Conservation (phyloP, 192 early-diverging fungal genomes). For the Mortierella hygrophila region DNA sequence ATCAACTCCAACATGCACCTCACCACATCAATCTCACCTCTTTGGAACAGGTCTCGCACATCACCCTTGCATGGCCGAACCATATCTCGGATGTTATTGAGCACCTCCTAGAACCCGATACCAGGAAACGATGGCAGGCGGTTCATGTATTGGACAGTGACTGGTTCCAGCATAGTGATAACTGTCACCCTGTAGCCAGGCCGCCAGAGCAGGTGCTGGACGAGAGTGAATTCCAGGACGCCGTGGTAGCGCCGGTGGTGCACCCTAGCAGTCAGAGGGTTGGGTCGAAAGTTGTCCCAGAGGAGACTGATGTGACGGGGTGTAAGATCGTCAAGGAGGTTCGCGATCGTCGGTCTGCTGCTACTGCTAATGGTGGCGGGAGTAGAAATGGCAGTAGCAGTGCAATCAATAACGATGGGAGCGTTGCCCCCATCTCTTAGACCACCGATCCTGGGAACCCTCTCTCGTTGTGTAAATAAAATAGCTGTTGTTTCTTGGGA, state of each 20-base stretch:
- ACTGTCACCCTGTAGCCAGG: conserved; percentile 43
- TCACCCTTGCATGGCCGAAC: background rate
- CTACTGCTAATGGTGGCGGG: too few species aligned
- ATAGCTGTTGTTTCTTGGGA: too few species aligned
- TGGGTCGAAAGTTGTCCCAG: conserved; percentile 10
- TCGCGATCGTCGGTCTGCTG: conserved; percentile 2
- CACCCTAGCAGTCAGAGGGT: conserved; percentile 14
- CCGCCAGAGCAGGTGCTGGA: background rate
- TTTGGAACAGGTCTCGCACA: conserved; percentile 20
- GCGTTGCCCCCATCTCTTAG: background rate
- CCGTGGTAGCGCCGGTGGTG: background rate
- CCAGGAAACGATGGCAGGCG: conserved; percentile 54
- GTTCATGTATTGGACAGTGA: conserved; percentile 46
- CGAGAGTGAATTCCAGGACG: conserved; percentile 8
- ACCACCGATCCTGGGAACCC: background rate
- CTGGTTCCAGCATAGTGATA: conserved; percentile 55
- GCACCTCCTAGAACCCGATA: conserved; percentile 28
- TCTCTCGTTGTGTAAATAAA: too few species aligned
- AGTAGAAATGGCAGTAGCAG: background rate
- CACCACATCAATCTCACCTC: conserved; percentile 12
- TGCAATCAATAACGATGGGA: too few species aligned
- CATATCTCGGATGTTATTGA: conserved; percentile 19
- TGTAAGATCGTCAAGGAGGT: conserved; percentile 29
- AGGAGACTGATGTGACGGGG: conserved; percentile 2
- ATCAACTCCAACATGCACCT: background rate